Percentiles rank a stretch among this genome's conserved stretches.
Conservation (phyloP, 345 rosid genomes). For the Bruguiera sexangula region DNA sequence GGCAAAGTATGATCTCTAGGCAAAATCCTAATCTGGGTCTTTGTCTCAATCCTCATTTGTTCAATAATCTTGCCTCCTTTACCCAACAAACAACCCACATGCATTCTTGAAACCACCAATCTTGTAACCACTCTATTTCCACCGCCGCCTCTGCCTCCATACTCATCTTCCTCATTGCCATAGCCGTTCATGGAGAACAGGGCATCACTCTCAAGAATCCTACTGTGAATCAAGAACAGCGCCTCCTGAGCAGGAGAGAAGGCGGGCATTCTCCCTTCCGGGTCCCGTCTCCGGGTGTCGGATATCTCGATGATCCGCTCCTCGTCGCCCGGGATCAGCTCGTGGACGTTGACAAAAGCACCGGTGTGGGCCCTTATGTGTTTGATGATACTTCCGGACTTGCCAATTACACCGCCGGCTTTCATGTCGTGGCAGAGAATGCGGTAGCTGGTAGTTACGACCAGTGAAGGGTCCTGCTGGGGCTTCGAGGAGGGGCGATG, state of each 20-base stretch:
- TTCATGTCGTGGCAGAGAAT: constrained; percentile 87
- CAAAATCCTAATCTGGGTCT: constrained; percentile 97
- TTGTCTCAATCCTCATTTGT: constrained; percentile 98
- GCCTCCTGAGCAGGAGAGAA: constrained; percentile 99
- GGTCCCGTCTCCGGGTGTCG: constrained; percentile 88
- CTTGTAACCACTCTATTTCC: constrained; percentile 71
- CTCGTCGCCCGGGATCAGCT: constrained; percentile 78
- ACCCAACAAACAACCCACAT: constrained; percentile 96
- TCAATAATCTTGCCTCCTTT: constrained; percentile 98
- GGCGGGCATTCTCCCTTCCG: constrained; percentile 86
- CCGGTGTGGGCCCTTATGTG: constrained; percentile 89
- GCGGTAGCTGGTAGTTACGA: constrained; percentile 86
- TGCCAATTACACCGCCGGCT: constrained; percentile 98
- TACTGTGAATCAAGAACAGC: constrained; percentile 67
- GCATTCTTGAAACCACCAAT: constrained; percentile 86
- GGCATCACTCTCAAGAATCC: constrained; percentile 83
- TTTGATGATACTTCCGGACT: constrained; percentile 91
- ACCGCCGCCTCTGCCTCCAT: constrained; percentile 39
- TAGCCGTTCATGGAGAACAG: constrained; percentile 29
- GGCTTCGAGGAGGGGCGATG: constrained; percentile 35
- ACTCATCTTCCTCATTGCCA: constrained; percentile 54
- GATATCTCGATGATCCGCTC: constrained; percentile 98
- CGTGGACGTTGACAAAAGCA: constrained; percentile 97
- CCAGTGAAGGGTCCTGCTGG: constrained; percentile 45
- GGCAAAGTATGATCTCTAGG: constrained; percentile 89